Evolutionary conservation across 2,329 filamentous ascomycete species (phyloP).

Genomic region (Fusarium sarcochroum): DNA sequence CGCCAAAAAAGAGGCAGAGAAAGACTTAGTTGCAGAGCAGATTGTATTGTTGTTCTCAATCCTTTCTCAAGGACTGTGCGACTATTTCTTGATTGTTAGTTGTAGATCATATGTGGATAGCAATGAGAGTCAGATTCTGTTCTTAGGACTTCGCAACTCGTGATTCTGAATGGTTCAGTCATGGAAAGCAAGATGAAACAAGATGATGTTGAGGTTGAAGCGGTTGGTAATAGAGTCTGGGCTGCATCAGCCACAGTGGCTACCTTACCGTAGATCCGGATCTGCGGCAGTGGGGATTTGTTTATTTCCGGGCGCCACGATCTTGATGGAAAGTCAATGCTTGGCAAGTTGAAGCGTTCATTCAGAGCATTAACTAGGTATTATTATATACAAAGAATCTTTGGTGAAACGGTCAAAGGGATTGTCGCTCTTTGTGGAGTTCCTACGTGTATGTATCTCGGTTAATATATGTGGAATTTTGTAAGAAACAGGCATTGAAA

Average conservation of each 20-base stretch:
- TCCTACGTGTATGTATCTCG: conserved; percentile 5
- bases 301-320: conserved; percentile 35
- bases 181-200: not conserved
- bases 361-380: not conserved
- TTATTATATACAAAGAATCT: not conserved
- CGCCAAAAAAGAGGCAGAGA: conserved; percentile 10
- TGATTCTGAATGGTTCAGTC: conserved; percentile 1
- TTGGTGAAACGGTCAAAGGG: not conserved
- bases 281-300: conserved; percentile 27
- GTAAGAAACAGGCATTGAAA: conserved; percentile 12
- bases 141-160: not conserved
- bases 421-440: not conserved
- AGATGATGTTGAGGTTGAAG: conserved; percentile 3
- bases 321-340: conserved; percentile 34
- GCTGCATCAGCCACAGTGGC: conserved; percentile 37
- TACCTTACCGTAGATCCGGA: conserved; percentile 30
- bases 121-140: not conserved
- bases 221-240: not conserved
- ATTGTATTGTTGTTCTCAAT: not conserved
- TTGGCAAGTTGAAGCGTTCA: conserved; percentile 12
- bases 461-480: conserved; percentile 2
- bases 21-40: not conserved
- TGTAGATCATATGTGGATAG: not conserved
- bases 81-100: not conserved
- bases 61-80: not conserved